Conservation (phyloP, 257 asterid species). For the Scutellaria baicalensis region DNA sequence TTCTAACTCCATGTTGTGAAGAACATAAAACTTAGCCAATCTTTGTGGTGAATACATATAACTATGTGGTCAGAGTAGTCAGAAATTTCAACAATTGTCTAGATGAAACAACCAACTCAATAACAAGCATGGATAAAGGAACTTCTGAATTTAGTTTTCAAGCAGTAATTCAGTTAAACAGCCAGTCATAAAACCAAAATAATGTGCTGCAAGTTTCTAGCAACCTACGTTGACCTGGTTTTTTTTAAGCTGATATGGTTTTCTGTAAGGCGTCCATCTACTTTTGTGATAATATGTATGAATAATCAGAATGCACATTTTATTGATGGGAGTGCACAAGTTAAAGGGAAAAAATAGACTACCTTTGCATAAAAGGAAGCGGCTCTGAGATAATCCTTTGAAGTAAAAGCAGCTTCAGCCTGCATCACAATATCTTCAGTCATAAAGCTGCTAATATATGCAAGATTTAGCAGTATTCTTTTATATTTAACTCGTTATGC, state of each 20-base stretch:
- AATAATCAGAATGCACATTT: background rate
- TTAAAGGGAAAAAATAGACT: slow-evolving; percentile 11
- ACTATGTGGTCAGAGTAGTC: background rate
- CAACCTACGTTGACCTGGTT: background rate
- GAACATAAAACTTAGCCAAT: background rate
- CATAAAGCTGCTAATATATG: slow-evolving; percentile 11
- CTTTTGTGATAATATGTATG: background rate
- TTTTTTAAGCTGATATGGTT: background rate
- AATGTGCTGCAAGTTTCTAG: background rate
- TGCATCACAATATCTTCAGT: slow-evolving; percentile 35
- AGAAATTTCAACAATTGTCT: background rate
- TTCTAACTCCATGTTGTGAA: background rate
- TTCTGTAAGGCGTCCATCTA: background rate
- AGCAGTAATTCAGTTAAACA: background rate
- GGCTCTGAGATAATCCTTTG: slow-evolving; percentile 89
- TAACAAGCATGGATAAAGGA: background rate
- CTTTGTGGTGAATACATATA: background rate
- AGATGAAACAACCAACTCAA: background rate
- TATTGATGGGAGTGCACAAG: background rate
- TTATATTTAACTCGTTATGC: background rate
- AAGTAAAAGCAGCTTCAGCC: slow-evolving; percentile 92
- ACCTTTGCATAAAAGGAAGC: slow-evolving; percentile 96
- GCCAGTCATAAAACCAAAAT: background rate
- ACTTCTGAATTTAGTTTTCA: background rate
- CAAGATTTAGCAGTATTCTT: background rate